These are phyloP conservation scores for Kwoniella sp. DNA, from an alignment of 768 basidiomycete species.

Conservation along the genomic window DNA sequence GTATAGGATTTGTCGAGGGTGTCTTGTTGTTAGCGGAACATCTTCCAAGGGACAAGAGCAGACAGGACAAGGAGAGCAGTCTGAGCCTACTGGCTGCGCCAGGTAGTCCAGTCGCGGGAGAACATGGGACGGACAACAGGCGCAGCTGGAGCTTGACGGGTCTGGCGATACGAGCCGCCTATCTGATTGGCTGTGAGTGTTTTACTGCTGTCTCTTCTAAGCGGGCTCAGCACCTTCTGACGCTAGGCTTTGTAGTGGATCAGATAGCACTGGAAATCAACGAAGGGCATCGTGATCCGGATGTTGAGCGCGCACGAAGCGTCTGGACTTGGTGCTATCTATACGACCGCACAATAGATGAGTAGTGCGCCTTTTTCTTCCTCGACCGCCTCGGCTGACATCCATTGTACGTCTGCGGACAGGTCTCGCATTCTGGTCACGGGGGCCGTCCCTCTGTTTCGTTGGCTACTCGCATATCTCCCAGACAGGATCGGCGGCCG, in stretches of 20 bases:
- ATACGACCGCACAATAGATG: conserved; percentile 42
- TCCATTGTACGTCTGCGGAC: conserved; percentile 36
- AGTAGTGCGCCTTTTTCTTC: not conserved
- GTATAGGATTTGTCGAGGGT: conserved; percentile 46
- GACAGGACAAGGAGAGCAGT: conserved; percentile 1
- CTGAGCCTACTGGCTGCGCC: conserved; percentile 12
- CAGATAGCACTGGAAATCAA: conserved; percentile 31
- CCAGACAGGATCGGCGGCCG: conserved; percentile 44
- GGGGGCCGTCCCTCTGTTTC: conserved; percentile 43
- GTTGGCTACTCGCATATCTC: conserved; percentile 41
- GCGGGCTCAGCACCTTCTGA: not conserved
- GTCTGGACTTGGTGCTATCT: conserved; percentile 48
- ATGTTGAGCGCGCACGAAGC: conserved; percentile 32
- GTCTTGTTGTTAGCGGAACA: conserved; percentile 44
- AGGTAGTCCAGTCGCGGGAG: conserved; percentile 19
- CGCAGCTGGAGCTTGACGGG: conserved; percentile 45
- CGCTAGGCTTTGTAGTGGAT: conserved; percentile 22
- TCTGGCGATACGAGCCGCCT: conserved; percentile 43
- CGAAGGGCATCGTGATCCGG: conserved; percentile 21
- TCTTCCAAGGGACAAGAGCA: conserved; percentile 31
- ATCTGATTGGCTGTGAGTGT: conserved; percentile 39
- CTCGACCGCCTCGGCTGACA: not conserved
- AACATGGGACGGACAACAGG: conserved; percentile 44
- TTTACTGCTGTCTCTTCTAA: not conserved
- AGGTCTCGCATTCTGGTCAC: conserved; percentile 47